Conservation (phyloP, 306 rosid species). For the Acacia acuminata region DNA sequence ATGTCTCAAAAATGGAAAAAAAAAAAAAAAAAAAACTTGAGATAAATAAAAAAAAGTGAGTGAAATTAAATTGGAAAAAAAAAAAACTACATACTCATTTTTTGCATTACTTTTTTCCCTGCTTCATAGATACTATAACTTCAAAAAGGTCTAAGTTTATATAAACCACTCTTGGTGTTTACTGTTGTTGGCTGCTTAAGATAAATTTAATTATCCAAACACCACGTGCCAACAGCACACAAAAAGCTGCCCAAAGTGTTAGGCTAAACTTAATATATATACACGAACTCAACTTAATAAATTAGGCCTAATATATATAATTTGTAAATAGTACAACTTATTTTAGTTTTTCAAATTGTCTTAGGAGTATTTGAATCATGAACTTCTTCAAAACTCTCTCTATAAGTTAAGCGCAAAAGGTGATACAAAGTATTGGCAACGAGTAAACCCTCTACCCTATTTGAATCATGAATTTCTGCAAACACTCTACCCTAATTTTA, state of each 20-base stretch:
- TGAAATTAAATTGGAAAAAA: neutral
- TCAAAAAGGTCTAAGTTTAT: neutral
- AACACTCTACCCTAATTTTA: neutral
- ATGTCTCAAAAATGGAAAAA: neutral
- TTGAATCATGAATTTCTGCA: neutral
- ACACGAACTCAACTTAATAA: neutral
- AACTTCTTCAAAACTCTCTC: neutral
- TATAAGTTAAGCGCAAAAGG: neutral
- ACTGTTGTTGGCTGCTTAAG: neutral
- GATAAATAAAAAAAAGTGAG: neutral
- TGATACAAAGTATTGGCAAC: no score
- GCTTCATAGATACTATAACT: neutral
- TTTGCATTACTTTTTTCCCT: neutral
- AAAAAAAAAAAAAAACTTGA: no score
- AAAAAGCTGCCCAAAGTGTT: neutral
- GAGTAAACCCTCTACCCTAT: no score
- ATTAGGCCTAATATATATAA: neutral
- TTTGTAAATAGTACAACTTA: neutral
- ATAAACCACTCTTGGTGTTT: neutral
- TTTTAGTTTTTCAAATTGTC: neutral
- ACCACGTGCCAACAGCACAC: slow-evolving; percentile 4
- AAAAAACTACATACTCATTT: neutral
- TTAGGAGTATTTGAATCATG: neutral
- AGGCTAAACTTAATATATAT: neutral
- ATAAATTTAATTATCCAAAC: neutral